Percentiles rank a stretch among this genome's conserved stretches.
phyloP scores from a whole-genome alignment of 1,284 basidiomycete species.

The Papiliotrema laurentii region DNA sequence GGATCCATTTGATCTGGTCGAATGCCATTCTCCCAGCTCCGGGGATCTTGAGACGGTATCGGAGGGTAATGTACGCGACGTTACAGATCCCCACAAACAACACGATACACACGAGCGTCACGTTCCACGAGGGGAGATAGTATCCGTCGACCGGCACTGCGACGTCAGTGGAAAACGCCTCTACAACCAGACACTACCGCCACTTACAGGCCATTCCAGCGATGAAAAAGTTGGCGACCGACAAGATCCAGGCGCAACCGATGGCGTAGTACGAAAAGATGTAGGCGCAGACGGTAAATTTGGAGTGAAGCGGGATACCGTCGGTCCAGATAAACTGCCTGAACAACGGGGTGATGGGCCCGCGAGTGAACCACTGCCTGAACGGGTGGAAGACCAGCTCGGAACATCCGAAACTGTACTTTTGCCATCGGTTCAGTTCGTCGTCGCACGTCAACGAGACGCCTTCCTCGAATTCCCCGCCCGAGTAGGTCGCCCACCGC shows the following conservation, averaged over 20 bases:
- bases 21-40: constrained; percentile 55
- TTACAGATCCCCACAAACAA: constrained; percentile 72
- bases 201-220: constrained; percentile 55
- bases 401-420: constrained; percentile 69
- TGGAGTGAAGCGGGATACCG: constrained; percentile 49
- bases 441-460: constrained; percentile 61
- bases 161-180: neutral
- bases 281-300: constrained; percentile 38
- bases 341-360: constrained; percentile 72
- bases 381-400: constrained; percentile 75
- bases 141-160: constrained; percentile 59
- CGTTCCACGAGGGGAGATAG: constrained; percentile 46
- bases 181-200: neutral
- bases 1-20: constrained; percentile 65
- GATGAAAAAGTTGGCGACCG: constrained; percentile 65
- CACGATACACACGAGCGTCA: constrained; percentile 61
- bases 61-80: constrained; percentile 63
- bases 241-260: constrained; percentile 60
- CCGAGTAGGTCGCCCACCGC: constrained; percentile 77
- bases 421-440: constrained; percentile 70
- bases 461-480: constrained; percentile 78
- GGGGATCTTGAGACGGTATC: constrained; percentile 68
- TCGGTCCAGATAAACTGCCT: constrained; percentile 70
- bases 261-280: constrained; percentile 55
- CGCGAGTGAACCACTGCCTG: constrained; percentile 64